Base-by-base conservation (phyloP, 2,329 filamentous ascomycete species). In the Cladophialophora immunda region DNA sequence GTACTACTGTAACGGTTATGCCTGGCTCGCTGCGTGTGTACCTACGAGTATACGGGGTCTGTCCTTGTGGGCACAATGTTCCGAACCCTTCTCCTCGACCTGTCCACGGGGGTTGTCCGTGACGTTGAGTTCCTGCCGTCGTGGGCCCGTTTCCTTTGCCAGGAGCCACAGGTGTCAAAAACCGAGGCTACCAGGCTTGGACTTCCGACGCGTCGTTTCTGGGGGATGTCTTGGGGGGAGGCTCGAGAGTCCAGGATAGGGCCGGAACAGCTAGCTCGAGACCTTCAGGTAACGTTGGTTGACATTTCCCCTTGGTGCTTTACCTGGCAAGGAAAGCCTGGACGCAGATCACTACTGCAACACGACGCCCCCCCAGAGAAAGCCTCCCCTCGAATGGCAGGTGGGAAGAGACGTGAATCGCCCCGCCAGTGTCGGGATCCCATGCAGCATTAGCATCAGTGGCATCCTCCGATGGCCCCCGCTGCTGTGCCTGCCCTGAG, bases 311-410 rank as follows among this genome's bases (percentile, higher is more conserved):
- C 57, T 59, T 59, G 30, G 29, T 32, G 11, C 30, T 34, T 34
- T 55, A 19, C 57, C 57, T 7, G 3, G 34, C 41, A 30, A 30
- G 45, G 57, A 25, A 59, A 27, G 38, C 38, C 41, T 50, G 27
- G 29, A 32, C 57, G 57, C 57, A 59, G 57, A 59, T 59, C 57
- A 17, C 45, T 59, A 22, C 17, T 29, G 41, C 29, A 59, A 22
- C 4, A 19, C 53, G 27, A 34, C 53, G 4, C 38, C 45, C 38
- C 45, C 29, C 36, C 36, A 36, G 38, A 29, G 30, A 30, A 45
- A 29, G 25, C 2, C n/a, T n/a, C 30, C 38, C 38, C 45, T 50
- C 45, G 45, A 50, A 50, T 50, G 22, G 45, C 19, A 13, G 22
- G 8, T 22, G 15, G 45, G 3, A 11, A 13, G 22, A 22, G 19